Evolutionary conservation across 2,329 filamentous ascomycete species (phyloP).

Genomic region (Fusarium nurragi): DNA sequence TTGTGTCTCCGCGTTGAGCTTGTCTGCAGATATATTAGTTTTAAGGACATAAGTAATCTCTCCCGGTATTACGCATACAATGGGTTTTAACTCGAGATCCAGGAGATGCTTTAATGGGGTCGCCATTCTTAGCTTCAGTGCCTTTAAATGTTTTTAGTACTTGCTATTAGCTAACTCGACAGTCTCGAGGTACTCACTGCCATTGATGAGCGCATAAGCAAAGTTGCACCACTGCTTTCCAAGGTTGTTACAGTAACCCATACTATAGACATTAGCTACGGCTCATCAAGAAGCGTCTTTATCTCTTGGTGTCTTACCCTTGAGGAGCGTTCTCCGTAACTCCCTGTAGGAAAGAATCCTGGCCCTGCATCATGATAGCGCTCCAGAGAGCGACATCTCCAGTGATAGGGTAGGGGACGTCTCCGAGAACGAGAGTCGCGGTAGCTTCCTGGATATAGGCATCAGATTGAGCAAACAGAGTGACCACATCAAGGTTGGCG

Average conservation of each 20-base stretch:
- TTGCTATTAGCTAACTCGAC: no score
- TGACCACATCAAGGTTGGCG: slow-evolving; percentile 9
- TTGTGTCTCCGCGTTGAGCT: background rate
- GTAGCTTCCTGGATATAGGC: slow-evolving; percentile 22
- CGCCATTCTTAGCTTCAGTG: slow-evolving; percentile 5
- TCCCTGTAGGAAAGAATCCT: slow-evolving; percentile 9
- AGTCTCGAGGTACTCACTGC: background rate
- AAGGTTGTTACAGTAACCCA: slow-evolving; percentile 11
- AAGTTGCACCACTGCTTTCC: slow-evolving; percentile 24
- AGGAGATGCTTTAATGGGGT: background rate
- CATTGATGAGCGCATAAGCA: slow-evolving; percentile 12
- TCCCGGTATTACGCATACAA: background rate
- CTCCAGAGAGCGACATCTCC: slow-evolving; percentile 20
- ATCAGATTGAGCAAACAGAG: background rate
- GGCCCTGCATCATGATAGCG: slow-evolving; percentile 21
- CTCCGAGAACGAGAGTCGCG: slow-evolving; percentile 4
- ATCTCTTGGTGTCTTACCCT: background rate
- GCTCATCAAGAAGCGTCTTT: no score
- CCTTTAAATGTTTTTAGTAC: background rate
- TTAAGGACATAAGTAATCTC: no score
- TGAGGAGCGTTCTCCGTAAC: slow-evolving; percentile 12
- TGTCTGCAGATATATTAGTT: background rate
- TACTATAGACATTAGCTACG: background rate
- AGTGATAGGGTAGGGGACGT: slow-evolving; percentile 8
- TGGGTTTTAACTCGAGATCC: slow-evolving; percentile 16